Base-by-base conservation (phyloP, 495 filamentous ascomycete genomes). In the Extremus antarcticus region DNA sequence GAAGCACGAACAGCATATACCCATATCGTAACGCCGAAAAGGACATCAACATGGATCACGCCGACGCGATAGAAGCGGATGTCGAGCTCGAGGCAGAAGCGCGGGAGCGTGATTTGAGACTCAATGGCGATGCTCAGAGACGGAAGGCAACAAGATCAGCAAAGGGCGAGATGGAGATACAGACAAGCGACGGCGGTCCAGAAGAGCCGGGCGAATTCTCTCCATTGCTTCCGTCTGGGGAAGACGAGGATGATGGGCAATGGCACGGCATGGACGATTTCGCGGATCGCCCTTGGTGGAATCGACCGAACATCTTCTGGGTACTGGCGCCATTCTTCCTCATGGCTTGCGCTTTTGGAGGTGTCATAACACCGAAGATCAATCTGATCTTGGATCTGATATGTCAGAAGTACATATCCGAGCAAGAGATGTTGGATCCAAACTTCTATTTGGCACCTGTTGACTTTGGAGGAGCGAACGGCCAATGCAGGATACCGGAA, bases 331-430 rank as follows among this genome's bases (percentile, higher is more conserved):
- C 87, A 2, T 88, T 87, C 66, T 70, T 85, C 22, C 64, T 94
- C 7, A 88, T 83, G 65, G 85, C 87, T 0, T 71, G 94, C 43
- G 90, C 88, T 0, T 88, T 89, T 64, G 92, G 92, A 20, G 90
- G 86, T 58, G 76, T 84, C 22, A 70, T 87, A 2, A 87, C 94
- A 2, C 87, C 86, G 9, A 88, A 80, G 66, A 70, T 94, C 38
- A 87, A 94, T 63, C 69, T 94, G 64, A 87, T 91, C 60, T 72
- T 92, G 50, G 73, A 78, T 39, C 76, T 98, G 9, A 77, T 96
- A 56, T 98, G 92, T 69, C 74, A 81, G 40, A 75, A 85, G 54
- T 91, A 94, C 70, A 80, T 87, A 53, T 69, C 79, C 21, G 83
- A 94, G 43, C 74, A 71, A 53, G 66, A 73, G 10, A 49, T 68